Evolutionary conservation across 768 basidiomycete species (phyloP), one percentile per base, ranked within the genome.

Genomic region (Boletus fagicola): DNA sequence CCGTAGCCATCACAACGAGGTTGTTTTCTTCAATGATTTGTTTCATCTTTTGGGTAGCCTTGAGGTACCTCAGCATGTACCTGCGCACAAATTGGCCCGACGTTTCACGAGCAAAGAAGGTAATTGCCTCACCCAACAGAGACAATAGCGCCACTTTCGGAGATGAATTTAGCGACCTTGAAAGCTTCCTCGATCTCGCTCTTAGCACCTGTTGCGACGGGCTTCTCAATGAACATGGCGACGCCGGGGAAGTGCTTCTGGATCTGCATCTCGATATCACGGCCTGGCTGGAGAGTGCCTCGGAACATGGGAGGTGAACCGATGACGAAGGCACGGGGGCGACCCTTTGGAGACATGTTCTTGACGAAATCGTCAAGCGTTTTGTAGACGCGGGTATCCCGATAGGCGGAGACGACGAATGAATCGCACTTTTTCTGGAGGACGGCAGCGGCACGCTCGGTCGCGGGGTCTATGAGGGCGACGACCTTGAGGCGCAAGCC

Each of bases 41-140:
- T 76, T 96, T 95, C 92, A 98, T 97, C 82, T 86, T 88, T 75
- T 97, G 94, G 22, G 96, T 92, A 33, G 90, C 94, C 73, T 88
- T 89, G 65, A 96, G 80, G 76, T 96, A 95, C 61, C 94, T 86
- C 61, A 97, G 78, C 94, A 97, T 97, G 71, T 93, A 94, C 57
- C 92, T 92, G 59, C 18, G 36, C 31, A 38, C 15, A 31, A 43
- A 40, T 62, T 43, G 49, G 38, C 38, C 20, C 24, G 49, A 30
- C 16, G 26, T 18, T 43, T 44, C 26, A 42, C 39, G 48, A 50
- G 38, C 7, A 38, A 47, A 58, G 24, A 51, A 49, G n/a, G 49
- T 1, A 44, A 54, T 49, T 57, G 49, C 54, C 84, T 65, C 73
- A 93, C 84, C 94, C 94, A 62, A 95, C 90, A 20, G 94, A 95